Base-by-base conservation (phyloP, 805 yeast genomes). In the Candida anglica region DNA sequence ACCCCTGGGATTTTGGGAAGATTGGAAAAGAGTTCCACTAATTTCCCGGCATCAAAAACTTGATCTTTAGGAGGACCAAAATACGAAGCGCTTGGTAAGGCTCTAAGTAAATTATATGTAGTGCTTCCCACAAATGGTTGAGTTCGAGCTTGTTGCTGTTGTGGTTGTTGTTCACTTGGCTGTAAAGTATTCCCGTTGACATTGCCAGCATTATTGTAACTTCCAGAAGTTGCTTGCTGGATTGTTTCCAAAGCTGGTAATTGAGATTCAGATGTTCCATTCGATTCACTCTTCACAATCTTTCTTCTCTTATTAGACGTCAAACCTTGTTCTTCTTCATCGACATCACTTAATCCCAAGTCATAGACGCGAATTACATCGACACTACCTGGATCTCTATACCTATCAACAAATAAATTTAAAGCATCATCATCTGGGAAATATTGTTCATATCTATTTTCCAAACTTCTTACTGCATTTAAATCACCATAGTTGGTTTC, bases 401-500 rank as follows among this genome's bases (percentile, higher is more conserved):
- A 51, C 45, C 74, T 46, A 53, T 61, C 64, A 27, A 57, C 51
- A 28, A 57, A 63, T 43, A 55, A 62, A 24, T 45, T 60, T 33
- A 49, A 56, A 35, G 64, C 61, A 29, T 72, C 69, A 19, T 74
- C 81, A 4, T 76, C 73, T 0, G 89, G 85, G 54, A 86, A 88
- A 22, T 71, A 58, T 40, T 76, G 79, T 20, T 70, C 61, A 55
- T 72, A 88, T 41, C 94, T 72, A 36, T 66, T 69, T 41, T 85
- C 88, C 29, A 91, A 69, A 32, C 75, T 69, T 30, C 71, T 63
- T 5, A 88, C 78, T 10, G 85, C 81, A 28, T 75, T 72, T 15
- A 85, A 57, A 44, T 82, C 88, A 22, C 91, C 86, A 50, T 74
- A 79, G 34, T 71, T 72, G 2, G 82, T 67, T 42, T 89, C 94